Evolutionary conservation across 768 basidiomycete species (phyloP).

Genomic region (Amanita molliuscula): DNA sequence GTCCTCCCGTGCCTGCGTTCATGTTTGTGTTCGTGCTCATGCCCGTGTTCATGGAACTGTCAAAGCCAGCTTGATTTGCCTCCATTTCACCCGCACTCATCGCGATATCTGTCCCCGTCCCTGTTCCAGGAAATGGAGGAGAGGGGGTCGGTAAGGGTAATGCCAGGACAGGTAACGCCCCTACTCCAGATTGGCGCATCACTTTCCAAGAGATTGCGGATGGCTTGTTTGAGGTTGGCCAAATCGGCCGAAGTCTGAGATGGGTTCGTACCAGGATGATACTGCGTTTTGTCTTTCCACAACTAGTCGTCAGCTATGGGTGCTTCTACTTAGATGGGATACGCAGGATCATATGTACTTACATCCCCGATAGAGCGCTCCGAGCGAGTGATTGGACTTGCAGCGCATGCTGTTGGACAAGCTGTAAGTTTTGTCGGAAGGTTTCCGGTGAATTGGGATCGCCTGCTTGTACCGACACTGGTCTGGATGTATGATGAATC

Average conservation of each 20-base stretch:
- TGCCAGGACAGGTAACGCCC: conserved; percentile 46
- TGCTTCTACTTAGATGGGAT: neutral
- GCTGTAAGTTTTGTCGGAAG: conserved; percentile 50
- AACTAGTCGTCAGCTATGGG: neutral
- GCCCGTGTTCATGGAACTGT: too few species aligned
- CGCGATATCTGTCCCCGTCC: neutral
- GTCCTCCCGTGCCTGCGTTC: neutral
- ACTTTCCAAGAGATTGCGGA: conserved; percentile 34
- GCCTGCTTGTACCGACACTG: conserved; percentile 15
- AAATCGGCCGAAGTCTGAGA: conserved; percentile 49
- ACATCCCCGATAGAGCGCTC: conserved; percentile 44
- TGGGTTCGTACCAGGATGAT: conserved; percentile 43
- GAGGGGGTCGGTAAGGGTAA: conserved; percentile 4
- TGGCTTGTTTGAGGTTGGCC: conserved; percentile 36
- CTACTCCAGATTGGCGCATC: conserved; percentile 52
- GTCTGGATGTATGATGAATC: too few species aligned
- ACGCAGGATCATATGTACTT: conserved; percentile 12
- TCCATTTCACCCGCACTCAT: neutral
- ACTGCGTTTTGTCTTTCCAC: conserved; percentile 45
- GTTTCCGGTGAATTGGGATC: conserved; percentile 52
- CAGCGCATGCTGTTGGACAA: conserved; percentile 36
- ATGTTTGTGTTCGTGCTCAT: too few species aligned
- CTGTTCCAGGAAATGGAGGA: too few species aligned
- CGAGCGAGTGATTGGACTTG: conserved; percentile 39
- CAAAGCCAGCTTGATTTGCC: too few species aligned